Percentiles rank a stretch among this genome's conserved stretches.
phyloP scores from a whole-genome alignment of 257 asterid genomes.

The Scutellaria barbata region DNA sequence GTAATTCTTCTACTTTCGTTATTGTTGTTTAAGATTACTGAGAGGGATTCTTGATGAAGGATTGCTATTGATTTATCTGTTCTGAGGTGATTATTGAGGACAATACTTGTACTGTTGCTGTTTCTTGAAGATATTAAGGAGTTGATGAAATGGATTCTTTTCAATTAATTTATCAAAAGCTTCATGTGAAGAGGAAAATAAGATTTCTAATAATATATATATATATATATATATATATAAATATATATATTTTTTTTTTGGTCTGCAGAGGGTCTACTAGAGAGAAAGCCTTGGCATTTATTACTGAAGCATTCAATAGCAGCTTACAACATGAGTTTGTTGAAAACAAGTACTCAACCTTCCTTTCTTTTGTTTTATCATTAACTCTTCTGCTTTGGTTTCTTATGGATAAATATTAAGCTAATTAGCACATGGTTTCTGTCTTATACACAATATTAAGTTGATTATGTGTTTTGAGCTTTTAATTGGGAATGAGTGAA shows the following conservation, averaged over 20 bases:
- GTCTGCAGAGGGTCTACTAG: conserved; percentile 82
- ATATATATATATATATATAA: too few relatives aligned
- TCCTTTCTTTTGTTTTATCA: not conserved
- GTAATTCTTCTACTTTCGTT: conserved; percentile 43
- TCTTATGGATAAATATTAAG: not conserved
- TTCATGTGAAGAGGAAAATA: conserved; percentile 18
- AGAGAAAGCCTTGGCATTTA: conserved; percentile 79
- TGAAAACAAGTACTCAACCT: conserved; percentile 62
- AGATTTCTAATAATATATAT: conserved; percentile 14
- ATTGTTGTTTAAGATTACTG: not conserved
- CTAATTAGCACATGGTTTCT: not conserved
- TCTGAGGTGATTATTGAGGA: not conserved
- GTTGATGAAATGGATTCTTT: not conserved
- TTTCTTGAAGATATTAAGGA: not conserved
- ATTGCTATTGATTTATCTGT: not conserved
- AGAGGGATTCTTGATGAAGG: not conserved
- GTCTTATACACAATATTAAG: not conserved
- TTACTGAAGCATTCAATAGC: conserved; percentile 75
- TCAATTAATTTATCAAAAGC: not conserved
- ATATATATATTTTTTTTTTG: conserved; percentile 1
- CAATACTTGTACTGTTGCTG: not conserved
- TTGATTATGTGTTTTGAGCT: not conserved
- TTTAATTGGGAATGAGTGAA: not conserved
- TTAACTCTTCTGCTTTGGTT: conserved; percentile 11
- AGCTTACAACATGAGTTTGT: conserved; percentile 71